Conservation (phyloP, 2,329 filamentous ascomycete genomes). For the Aspergillus novoparasiticus region DNA sequence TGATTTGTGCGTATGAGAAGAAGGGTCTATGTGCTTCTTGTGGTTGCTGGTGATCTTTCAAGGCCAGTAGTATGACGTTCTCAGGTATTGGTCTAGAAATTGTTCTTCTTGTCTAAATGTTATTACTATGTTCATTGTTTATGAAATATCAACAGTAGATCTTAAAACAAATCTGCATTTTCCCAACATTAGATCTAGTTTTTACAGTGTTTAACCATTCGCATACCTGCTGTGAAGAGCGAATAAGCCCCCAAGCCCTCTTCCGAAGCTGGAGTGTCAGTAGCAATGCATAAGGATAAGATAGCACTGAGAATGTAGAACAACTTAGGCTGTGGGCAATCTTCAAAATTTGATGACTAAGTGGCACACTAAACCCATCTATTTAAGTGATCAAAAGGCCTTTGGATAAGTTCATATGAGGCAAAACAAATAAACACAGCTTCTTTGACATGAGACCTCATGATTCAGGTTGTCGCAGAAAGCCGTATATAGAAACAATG, state of each 20-base stretch:
- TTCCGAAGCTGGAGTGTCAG: neutral
- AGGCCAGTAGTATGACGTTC: neutral
- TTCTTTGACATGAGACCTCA: neutral
- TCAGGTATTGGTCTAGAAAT: constrained; percentile 4
- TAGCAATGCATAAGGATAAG: neutral
- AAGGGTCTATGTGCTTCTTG: constrained; percentile 5
- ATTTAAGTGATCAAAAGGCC: too few relatives aligned
- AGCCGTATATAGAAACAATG: too few relatives aligned
- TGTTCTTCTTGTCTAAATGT: constrained; percentile 21
- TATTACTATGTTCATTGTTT: constrained; percentile 17
- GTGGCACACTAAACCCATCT: too few relatives aligned
- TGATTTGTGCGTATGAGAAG: constrained; percentile 16
- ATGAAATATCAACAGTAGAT: neutral
- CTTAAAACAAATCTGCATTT: too few relatives aligned
- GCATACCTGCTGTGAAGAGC: neutral
- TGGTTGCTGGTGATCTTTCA: neutral
- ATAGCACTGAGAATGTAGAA: neutral
- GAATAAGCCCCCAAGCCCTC: neutral
- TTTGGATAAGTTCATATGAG: neutral
- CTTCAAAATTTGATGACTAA: neutral
- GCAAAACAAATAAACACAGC: neutral
- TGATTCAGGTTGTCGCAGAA: too few relatives aligned
- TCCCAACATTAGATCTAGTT: neutral
- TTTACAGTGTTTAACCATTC: neutral
- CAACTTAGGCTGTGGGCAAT: neutral